A percentile compares a stretch with the other conserved stretches of the same genome.
These are phyloP conservation scores for Arabidopsis arenosa DNA, from an alignment of 345 rosid genomes.

Conservation along the genomic window DNA sequence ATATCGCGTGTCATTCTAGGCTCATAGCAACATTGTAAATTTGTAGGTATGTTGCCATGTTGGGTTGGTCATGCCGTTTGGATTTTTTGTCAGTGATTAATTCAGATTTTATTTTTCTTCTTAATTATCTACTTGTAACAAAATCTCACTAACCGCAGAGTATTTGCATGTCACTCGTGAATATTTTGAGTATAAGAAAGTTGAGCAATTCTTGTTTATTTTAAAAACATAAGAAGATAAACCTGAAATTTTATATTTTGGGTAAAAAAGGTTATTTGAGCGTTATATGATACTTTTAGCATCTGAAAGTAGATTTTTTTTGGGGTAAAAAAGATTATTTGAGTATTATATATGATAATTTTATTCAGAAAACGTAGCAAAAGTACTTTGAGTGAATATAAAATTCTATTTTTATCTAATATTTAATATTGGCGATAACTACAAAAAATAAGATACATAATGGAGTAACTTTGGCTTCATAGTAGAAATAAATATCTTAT, in stretches of 20 bases:
- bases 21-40: conserved; percentile 23
- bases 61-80: conserved; percentile 47
- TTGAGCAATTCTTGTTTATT: neutral
- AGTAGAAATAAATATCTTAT: too few relatives aligned
- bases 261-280: neutral
- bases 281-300: neutral
- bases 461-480: neutral
- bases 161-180: conserved; percentile 8
- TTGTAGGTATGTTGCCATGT: conserved; percentile 2
- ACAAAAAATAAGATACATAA: too few relatives aligned
- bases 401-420: too few relatives aligned
- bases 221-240: neutral
- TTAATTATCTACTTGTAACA: conserved; percentile 6
- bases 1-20: conserved; percentile 14
- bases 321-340: too few relatives aligned
- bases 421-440: neutral
- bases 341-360: neutral
- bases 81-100: neutral
- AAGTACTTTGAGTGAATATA: neutral
- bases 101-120: neutral
- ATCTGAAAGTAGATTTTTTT: too few relatives aligned
- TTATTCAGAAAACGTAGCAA: neutral
- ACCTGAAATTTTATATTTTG: neutral
- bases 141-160: neutral
- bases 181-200: neutral